phyloP scores from a whole-genome alignment of 2,329 filamentous ascomycete genomes.

The Myriosclerotinia duriaeana region DNA sequence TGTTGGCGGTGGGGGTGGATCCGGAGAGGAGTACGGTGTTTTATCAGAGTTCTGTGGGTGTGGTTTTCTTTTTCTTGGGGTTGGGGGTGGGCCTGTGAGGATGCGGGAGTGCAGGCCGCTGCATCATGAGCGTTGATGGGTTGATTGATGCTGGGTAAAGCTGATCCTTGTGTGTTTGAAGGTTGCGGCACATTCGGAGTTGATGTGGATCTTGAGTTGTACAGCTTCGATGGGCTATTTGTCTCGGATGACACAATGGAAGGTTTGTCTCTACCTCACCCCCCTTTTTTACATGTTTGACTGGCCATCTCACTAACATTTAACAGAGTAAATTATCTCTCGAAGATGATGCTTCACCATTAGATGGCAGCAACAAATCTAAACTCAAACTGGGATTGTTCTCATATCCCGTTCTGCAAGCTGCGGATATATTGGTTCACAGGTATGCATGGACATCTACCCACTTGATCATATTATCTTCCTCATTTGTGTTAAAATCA shows the following conservation, averaged over 20 bases:
- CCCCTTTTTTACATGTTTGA: not conserved
- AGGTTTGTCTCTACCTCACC: slow-evolving; percentile 54
- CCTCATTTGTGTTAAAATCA: slow-evolving; percentile 5
- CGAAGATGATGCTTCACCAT: slow-evolving; percentile 54
- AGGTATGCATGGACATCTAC: slow-evolving; percentile 47
- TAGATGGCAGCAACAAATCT: slow-evolving; percentile 59
- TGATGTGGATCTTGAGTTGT: slow-evolving; percentile 97
- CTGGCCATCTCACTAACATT: slow-evolving; percentile 1
- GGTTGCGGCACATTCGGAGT: slow-evolving; percentile 77
- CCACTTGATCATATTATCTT: not conserved
- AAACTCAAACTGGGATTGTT: slow-evolving; percentile 85
- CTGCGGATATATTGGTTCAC: slow-evolving; percentile 89
- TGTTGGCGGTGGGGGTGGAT: slow-evolving; percentile 82
- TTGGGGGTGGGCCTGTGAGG: not conserved
- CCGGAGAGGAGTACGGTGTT: slow-evolving; percentile 77
- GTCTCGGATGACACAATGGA: slow-evolving; percentile 99
- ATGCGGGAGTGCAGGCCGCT: too few relatives aligned
- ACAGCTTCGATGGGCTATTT: slow-evolving; percentile 89
- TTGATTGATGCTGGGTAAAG: not conserved
- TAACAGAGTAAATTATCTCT: slow-evolving; percentile 70
- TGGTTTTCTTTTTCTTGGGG: slow-evolving; percentile 6
- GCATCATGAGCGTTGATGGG: not conserved
- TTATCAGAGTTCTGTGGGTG: slow-evolving; percentile 70
- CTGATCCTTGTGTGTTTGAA: slow-evolving; percentile 40
- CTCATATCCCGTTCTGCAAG: slow-evolving; percentile 93